These are phyloP conservation scores for Meyerozyma carpophila DNA, from an alignment of 1,139 yeast genomes.

Conservation along the genomic window DNA sequence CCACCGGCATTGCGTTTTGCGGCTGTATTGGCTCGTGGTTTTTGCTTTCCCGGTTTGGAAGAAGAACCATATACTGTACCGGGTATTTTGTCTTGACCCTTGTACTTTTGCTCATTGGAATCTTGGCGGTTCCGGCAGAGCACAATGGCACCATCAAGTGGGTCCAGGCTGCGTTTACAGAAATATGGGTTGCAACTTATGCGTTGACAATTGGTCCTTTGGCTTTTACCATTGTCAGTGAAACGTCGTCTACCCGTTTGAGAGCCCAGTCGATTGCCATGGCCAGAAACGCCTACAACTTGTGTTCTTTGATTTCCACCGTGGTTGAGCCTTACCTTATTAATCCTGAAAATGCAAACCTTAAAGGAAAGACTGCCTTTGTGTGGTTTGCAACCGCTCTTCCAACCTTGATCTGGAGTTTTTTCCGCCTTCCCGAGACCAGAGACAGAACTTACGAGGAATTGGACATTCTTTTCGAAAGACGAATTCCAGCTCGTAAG, in stretches of 20 bases:
- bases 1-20: constrained; percentile 16
- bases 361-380: constrained; percentile 22
- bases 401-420: constrained; percentile 19
- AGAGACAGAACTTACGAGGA: constrained; percentile 20
- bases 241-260: constrained; percentile 20
- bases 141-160: constrained; percentile 13
- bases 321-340: constrained; percentile 22
- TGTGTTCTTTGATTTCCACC: constrained; percentile 15
- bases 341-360: constrained; percentile 18
- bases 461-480: constrained; percentile 19
- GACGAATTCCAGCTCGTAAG: constrained; percentile 15
- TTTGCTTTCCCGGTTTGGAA: constrained; percentile 14
- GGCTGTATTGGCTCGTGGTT: constrained; percentile 18
- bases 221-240: constrained; percentile 19
- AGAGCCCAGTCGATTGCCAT: constrained; percentile 21
- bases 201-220: constrained; percentile 21
- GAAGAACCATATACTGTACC: constrained; percentile 18
- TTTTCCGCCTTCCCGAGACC: constrained; percentile 20
- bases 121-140: constrained; percentile 14
- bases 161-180: constrained; percentile 20
- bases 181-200: constrained; percentile 21
- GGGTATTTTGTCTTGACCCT: constrained; percentile 10
- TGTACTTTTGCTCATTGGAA: constrained; percentile 9
- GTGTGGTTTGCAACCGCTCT: constrained; percentile 19
- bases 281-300: constrained; percentile 20